These are phyloP conservation scores for Leucocoprinus birnbaumii DNA, from an alignment of 768 basidiomycete species.

Conservation along the genomic window DNA sequence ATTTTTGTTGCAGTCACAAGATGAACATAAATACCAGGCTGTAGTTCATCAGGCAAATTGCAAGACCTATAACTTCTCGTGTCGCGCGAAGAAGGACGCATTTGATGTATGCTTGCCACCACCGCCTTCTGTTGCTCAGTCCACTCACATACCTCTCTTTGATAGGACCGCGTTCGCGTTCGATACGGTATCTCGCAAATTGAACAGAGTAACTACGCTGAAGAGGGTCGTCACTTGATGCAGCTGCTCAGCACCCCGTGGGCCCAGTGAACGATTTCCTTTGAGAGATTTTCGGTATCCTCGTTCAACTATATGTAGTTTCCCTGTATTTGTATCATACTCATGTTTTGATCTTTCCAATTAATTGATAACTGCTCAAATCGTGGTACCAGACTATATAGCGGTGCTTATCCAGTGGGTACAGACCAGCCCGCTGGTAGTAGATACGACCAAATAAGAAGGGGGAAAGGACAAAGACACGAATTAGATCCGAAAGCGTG, in stretches of 20 bases:
- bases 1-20: conserved; percentile 45
- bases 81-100: conserved; percentile 84
- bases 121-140: not conserved
- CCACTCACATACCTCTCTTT: not conserved
- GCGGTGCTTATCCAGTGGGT: too few relatives aligned
- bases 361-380: too few relatives aligned
- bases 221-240: conserved; percentile 57
- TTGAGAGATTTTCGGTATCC: not conserved
- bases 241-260: conserved; percentile 47
- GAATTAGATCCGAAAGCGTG: too few relatives aligned
- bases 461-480: too few relatives aligned
- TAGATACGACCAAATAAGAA: too few relatives aligned
- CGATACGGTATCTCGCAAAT: conserved; percentile 81
- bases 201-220: conserved; percentile 60
- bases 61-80: conserved; percentile 75
- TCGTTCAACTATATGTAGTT: not conserved
- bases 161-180: conserved; percentile 76
- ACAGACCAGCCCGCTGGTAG: too few relatives aligned
- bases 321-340: not conserved
- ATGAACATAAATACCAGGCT: conserved; percentile 55
- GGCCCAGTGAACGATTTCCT: not conserved
- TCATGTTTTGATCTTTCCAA: too few relatives aligned
- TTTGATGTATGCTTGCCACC: conserved; percentile 61
- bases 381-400: too few relatives aligned
- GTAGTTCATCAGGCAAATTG: conserved; percentile 65